Base-by-base conservation (phyloP, 805 yeast genomes). In the Torulaspora quercuum region DNA sequence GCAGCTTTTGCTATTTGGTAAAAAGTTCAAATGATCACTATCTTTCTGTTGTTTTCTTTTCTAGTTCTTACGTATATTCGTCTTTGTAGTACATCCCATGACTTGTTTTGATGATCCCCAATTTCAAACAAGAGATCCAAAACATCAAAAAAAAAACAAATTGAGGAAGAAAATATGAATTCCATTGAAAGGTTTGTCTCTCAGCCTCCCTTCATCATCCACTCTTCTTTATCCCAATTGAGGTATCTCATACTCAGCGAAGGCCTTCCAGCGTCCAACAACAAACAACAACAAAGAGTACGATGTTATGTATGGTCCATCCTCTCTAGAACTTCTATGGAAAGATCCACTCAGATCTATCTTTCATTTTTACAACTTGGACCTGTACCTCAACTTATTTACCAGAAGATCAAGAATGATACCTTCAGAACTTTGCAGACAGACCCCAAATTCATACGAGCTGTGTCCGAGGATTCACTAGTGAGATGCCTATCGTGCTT, bases 1-100 rank as follows among this genome's bases (percentile, higher is more conserved):
- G 68, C 95, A 86, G 75, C 70, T 86, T 71, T 78, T 87, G 77
- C 43, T 86, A 58, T 85, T 86, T 72, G 95, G 95, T 70, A 85
- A 86, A 81, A 83, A 84, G 74, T 86, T 83, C 78, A 69, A 78
- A 71, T 74, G 68, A 66, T n/a, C n/a, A n/a, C n/a, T n/a, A n/a
- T n/a, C n/a, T n/a, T n/a, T n/a, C 10, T 26, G 29, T 15, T 15
- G 18, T 14, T 26, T 26, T 14, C 12, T 9, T 26, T 26, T 19
- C n/a, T n/a, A 8, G 20, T 26, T 15, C 12, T 8, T 26, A 26
- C 7, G 18, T 15, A 10, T 26, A 13, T 26, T 8, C 10, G 19
- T n/a, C 7, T 15, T 26, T 8, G 6, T 14, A 12, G 16, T 11
- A 26, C 10, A 9, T 14, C 17, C 17, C 12, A 16, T 24, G 21